These are phyloP conservation scores for Xylaria sp. DNA, from an alignment of 2,329 filamentous ascomycete genomes.

Conservation along the genomic window DNA sequence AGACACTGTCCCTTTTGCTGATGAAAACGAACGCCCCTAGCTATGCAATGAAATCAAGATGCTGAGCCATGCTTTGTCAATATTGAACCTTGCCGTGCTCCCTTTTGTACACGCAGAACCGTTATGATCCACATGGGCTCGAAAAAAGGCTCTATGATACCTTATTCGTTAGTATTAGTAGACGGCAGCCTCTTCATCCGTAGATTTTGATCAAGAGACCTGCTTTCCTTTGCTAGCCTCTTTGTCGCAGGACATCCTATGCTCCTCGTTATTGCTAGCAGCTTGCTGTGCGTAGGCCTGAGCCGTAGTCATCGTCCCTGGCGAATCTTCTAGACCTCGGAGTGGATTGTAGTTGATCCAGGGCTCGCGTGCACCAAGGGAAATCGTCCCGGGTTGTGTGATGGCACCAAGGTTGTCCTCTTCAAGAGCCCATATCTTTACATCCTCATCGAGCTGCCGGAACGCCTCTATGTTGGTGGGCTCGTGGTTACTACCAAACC, in stretches of 20 bases:
- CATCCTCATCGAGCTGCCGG: conserved; percentile 7
- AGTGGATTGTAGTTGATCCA: conserved; percentile 30
- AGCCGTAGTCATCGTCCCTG: neutral
- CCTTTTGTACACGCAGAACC: neutral
- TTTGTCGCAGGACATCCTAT: neutral
- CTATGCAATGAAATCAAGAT: neutral
- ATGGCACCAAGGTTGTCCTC: neutral
- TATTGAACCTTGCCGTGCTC: neutral
- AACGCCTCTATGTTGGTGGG: neutral
- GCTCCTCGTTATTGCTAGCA: neutral
- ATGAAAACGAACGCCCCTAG: neutral
- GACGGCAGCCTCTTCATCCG: neutral
- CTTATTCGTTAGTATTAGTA: neutral
- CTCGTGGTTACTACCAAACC: neutral
- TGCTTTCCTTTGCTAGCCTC: neutral
- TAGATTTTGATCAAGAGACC: neutral
- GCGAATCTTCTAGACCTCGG: neutral
- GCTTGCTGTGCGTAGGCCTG: neutral
- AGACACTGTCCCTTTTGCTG: neutral
- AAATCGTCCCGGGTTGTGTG: neutral
- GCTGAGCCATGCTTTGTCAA: neutral
- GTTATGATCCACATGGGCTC: neutral
- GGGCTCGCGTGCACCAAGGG: conserved; percentile 8
- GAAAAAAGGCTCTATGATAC: neutral
- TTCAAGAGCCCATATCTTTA: conserved; percentile 6